Conservation (phyloP, 768 basidiomycete genomes). For the Coprinopsis strossmayeri region DNA sequence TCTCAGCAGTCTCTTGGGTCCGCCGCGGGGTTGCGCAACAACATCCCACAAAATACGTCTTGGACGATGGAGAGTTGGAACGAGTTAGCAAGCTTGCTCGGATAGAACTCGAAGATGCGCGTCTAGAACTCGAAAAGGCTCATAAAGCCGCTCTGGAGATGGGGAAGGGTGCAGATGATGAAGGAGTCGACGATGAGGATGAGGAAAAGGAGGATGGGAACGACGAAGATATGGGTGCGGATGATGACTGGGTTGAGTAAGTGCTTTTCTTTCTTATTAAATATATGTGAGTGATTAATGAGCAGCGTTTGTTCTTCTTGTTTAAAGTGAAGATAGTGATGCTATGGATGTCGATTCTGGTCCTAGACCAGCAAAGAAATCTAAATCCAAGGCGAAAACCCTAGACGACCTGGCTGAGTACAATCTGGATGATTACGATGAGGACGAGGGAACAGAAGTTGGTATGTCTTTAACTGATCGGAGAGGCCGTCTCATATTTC, state of each 20-base stretch:
- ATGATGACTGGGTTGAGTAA: constrained; percentile 9
- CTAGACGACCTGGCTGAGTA: constrained; percentile 78
- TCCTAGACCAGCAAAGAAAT: not conserved
- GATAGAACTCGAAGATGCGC: constrained; percentile 87
- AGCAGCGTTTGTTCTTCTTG: not conserved
- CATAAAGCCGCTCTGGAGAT: constrained; percentile 8
- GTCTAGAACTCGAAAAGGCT: constrained; percentile 18
- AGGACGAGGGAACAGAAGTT: constrained; percentile 45
- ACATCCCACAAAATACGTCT: constrained; percentile 80
- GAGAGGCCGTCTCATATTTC: not conserved
- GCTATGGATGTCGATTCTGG: constrained; percentile 11
- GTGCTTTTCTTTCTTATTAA: not conserved
- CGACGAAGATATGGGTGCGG: constrained; percentile 1
- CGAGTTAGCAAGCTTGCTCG: constrained; percentile 83
- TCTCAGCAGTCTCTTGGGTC: constrained; percentile 76
- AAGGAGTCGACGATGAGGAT: not conserved
- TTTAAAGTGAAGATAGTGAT: constrained; percentile 9
- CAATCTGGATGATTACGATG: constrained; percentile 87
- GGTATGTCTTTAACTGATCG: constrained; percentile 19
- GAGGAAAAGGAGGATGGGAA: not conserved
- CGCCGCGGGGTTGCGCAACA: constrained; percentile 68
- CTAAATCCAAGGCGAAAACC: constrained; percentile 16
- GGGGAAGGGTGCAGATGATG: constrained; percentile 9
- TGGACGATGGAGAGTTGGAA: constrained; percentile 86
- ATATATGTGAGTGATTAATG: constrained; percentile 3